Conservation (phyloP, 1,139 yeast species). For the Hyphopichia buzzinii region DNA sequence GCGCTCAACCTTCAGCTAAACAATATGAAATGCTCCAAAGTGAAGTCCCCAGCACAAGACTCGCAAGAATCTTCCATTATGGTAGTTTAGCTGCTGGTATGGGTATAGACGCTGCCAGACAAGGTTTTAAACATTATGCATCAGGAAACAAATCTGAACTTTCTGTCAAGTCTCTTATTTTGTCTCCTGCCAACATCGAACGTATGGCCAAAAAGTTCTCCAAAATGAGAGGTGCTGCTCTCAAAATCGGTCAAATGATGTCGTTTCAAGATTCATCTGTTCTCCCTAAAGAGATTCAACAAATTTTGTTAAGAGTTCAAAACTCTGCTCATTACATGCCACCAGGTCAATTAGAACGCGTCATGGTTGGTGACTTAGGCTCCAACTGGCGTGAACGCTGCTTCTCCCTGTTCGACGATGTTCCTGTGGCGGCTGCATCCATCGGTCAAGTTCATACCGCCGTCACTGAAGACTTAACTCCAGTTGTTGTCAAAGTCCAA, state of each 20-base stretch:
- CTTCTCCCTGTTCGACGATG: conserved; percentile 75
- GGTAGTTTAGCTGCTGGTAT: conserved; percentile 92
- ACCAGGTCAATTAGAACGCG: conserved; percentile 77
- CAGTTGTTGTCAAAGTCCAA: conserved; percentile 94
- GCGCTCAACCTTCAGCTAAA: conserved; percentile 35
- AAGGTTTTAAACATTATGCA: conserved; percentile 70
- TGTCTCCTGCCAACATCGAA: conserved; percentile 83
- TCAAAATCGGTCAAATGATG: conserved; percentile 92
- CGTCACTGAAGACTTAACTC: conserved; percentile 57
- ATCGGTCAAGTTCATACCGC: conserved; percentile 96
- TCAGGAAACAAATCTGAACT: conserved; percentile 45
- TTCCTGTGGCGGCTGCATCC: conserved; percentile 96
- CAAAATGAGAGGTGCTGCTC: conserved; percentile 97
- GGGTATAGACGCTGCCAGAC: conserved; percentile 81
- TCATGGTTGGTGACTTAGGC: conserved; percentile 74
- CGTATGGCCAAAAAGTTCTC: conserved; percentile 83
- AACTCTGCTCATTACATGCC: conserved; percentile 98
- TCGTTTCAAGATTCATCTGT: conserved; percentile 89
- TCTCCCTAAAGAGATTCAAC: conserved; percentile 81
- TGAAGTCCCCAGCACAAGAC: conserved; percentile 80
- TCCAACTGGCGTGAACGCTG: conserved; percentile 67
- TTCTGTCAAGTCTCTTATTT: conserved; percentile 59
- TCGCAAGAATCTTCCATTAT: conserved; percentile 87
- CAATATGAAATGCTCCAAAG: conserved; percentile 54
- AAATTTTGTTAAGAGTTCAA: conserved; percentile 79